Evolutionary conservation across 179 eudicot genomes (phyloP).

Genomic region (Beta lomatogona): DNA sequence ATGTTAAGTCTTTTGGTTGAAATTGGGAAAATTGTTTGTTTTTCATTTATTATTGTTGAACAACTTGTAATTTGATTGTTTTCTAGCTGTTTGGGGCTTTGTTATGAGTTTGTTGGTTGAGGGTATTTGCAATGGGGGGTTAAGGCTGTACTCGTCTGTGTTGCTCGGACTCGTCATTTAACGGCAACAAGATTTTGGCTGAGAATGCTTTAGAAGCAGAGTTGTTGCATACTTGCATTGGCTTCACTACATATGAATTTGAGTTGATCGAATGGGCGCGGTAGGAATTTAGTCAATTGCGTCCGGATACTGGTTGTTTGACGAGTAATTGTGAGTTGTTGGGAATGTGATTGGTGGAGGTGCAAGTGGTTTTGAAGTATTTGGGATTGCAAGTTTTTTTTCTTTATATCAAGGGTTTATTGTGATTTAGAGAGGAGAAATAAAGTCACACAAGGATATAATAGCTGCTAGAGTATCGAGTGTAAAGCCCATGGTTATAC

Average conservation of each 20-base stretch:
- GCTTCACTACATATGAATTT: neutral
- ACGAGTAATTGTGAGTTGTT: neutral
- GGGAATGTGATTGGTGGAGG: neutral
- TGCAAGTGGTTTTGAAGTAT: neutral
- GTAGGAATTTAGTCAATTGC: neutral
- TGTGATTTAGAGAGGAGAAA: neutral
- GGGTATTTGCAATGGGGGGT: neutral
- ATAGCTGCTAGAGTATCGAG: neutral
- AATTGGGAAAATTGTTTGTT: no score
- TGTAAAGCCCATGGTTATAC: neutral
- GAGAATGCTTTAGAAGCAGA: neutral
- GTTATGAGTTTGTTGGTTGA: neutral
- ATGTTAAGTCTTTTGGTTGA: no score
- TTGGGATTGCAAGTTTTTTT: neutral
- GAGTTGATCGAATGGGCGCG: neutral
- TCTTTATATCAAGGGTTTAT: neutral
- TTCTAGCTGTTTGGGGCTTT: neutral
- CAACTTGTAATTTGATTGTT: no score
- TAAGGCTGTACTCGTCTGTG: neutral
- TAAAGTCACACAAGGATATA: no score
- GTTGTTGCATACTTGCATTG: no score
- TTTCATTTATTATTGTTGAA: no score
- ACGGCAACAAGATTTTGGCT: neutral
- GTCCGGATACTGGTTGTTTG: neutral
- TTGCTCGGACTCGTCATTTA: neutral